Evolutionary conservation across 352 stramenopile species (phyloP).

Genomic region (Globisporangium takayamanum): DNA sequence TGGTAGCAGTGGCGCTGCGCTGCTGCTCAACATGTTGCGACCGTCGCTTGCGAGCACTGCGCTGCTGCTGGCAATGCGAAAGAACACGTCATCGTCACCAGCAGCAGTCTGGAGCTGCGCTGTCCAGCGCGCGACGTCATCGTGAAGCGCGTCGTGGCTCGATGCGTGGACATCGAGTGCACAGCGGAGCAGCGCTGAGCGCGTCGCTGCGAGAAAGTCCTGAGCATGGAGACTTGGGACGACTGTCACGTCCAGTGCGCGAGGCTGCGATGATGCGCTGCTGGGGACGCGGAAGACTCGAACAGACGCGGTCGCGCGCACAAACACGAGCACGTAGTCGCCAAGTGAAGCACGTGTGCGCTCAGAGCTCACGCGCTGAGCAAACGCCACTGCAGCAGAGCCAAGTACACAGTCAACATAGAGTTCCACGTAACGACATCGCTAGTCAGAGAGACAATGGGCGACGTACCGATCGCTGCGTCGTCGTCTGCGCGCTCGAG

Average conservation of each 20-base stretch:
- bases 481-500: slow-evolving; percentile 7
- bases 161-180: slow-evolving; percentile 26
- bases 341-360: not conserved
- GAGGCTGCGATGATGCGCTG: not conserved
- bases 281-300: slow-evolving; percentile 9
- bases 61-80: slow-evolving; percentile 24
- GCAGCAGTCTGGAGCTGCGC: slow-evolving; percentile 11
- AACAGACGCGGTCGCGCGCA: slow-evolving; percentile 12
- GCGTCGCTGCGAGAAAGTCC: slow-evolving; percentile 33
- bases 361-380: slow-evolving; percentile 3
- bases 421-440: not conserved
- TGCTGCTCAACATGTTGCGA: slow-evolving; percentile 14
- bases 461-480: slow-evolving; percentile 2
- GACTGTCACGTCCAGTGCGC: slow-evolving; percentile 20
- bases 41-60: slow-evolving; percentile 29
- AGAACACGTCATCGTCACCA: slow-evolving; percentile 20
- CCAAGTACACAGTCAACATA: not conserved
- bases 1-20: no score
- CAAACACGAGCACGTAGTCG: slow-evolving; percentile 19
- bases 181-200: slow-evolving; percentile 30
- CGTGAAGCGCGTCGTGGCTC: not conserved
- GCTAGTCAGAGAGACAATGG: not conserved
- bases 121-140: slow-evolving; percentile 25
- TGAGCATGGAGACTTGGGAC: slow-evolving; percentile 40
- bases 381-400: not conserved